Base-by-base conservation (phyloP, 352 stramenopile species). In the Phytophthora sansomeana region DNA sequence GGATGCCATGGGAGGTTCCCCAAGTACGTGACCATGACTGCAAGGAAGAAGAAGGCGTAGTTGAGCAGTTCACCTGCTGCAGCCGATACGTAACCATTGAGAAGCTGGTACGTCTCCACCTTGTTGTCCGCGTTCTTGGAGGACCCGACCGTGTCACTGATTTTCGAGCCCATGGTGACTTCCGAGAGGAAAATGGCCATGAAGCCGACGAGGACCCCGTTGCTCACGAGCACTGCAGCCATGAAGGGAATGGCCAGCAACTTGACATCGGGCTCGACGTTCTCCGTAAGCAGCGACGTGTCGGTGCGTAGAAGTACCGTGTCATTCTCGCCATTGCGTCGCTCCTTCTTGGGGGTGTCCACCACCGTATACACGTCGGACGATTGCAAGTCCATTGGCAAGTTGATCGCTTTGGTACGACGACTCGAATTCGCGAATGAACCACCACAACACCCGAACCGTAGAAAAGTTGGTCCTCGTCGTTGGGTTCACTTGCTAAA, bases 21-120 rank as follows among this genome's bases (percentile, higher is more conserved):
- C 0, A 85, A 44, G 57, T 75, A 85, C 24, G 64, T 73, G 17
- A 76, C 44, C 42, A 75, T 74, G n/a, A 81, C 77, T 1, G 59
- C 66, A 3, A 83, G 50, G 51, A 85, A 85, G 50, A 66, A 55
- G 43, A 71, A 79, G 47, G 52, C 62, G 16, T 54, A 53, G 19
- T 80, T 74, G 21, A 83, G 42, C 4, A 75, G 14, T 30, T 70
- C 41, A 4, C 72, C 72, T 1, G 74, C 55, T 0, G 58, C 50
- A 21, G 67, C 74, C 3, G 55, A 60, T 47, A 83, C 43, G 58
- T 76, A 83, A 24, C 74, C 77, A 50, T 72, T 75, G 19, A 80
- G 59, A 6, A 68, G 60, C 24, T 85, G 67, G 57, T 76, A 85
- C 1, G 55, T 50, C 55, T 77, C 46, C 26, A 85, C 69, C 9